phyloP scores from a whole-genome alignment of 352 stramenopile species.

The Phytophthora chlamydospora region DNA sequence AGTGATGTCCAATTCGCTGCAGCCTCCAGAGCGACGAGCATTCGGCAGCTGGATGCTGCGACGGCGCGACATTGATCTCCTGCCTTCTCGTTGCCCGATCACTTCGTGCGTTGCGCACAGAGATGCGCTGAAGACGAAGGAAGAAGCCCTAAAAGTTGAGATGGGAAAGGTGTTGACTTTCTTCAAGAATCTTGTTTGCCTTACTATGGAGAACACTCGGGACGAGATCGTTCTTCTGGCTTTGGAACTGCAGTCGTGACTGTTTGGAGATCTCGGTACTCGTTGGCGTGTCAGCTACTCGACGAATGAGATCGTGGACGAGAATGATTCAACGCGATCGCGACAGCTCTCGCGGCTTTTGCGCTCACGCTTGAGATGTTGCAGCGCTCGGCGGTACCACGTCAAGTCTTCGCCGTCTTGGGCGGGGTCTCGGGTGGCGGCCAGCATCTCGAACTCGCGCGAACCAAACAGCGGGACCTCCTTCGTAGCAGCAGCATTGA shows the following conservation, averaged over 20 bases:
- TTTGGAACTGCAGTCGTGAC: conserved; percentile 9
- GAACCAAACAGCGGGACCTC: conserved; percentile 5
- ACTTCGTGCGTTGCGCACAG: too few species aligned
- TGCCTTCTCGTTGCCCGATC: too few species aligned
- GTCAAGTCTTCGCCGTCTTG: conserved; percentile 26
- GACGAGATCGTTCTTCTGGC: conserved; percentile 10
- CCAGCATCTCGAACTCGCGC: conserved; percentile 36
- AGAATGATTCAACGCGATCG: conserved; percentile 33
- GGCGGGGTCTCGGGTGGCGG: conserved; percentile 25
- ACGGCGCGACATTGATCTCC: not conserved
- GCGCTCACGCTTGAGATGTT: conserved; percentile 43
- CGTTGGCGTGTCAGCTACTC: conserved; percentile 22
- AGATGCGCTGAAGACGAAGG: not conserved
- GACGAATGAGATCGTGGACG: conserved; percentile 37
- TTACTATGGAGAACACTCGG: not conserved
- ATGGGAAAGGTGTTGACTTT: conserved; percentile 6
- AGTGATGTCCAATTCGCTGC: conserved; percentile 3
- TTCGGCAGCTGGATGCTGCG: not conserved
- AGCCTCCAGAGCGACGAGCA: not conserved
- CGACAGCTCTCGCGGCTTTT: conserved; percentile 23
- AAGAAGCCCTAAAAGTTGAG: not conserved
- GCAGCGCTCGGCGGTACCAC: conserved; percentile 40
- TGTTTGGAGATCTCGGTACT: conserved; percentile 3
- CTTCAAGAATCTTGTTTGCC: conserved; percentile 14
- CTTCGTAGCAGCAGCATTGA: conserved; percentile 2